These are phyloP conservation scores for Brassica rapa DNA, from an alignment of 345 rosid species.

Conservation along the genomic window DNA sequence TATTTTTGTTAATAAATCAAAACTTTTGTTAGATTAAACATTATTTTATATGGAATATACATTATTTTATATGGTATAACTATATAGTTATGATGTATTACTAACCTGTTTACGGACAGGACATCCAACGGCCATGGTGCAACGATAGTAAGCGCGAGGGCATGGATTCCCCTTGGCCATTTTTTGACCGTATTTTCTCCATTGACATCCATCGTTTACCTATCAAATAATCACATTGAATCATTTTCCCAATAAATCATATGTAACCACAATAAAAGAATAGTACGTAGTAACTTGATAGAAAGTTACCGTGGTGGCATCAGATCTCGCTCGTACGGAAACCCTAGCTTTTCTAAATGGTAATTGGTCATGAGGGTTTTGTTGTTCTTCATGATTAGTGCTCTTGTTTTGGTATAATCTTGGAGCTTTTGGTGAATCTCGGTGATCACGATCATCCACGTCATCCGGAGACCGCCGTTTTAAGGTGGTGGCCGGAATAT, in stretches of 20 bases:
- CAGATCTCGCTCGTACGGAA: slow-evolving; percentile 62
- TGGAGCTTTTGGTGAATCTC: slow-evolving; percentile 54
- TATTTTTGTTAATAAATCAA: not conserved
- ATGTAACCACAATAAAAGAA: not conserved
- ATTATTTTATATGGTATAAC: not conserved
- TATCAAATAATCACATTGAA: slow-evolving; percentile 13
- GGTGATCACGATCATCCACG: slow-evolving; percentile 48
- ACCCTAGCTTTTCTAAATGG: slow-evolving; percentile 67
- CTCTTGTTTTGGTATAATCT: slow-evolving; percentile 48
- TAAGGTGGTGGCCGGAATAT: slow-evolving; percentile 22
- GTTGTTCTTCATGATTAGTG: slow-evolving; percentile 43
- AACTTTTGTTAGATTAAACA: not conserved
- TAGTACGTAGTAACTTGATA: not conserved
- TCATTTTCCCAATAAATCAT: not conserved
- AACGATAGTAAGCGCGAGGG: slow-evolving; percentile 84
- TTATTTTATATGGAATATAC: not conserved
- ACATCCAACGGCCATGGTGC: slow-evolving; percentile 83
- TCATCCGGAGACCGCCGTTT: slow-evolving; percentile 28
- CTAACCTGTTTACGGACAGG: slow-evolving; percentile 82
- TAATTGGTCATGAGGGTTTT: slow-evolving; percentile 40
- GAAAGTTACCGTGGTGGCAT: slow-evolving; percentile 50
- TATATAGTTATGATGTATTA: not conserved
- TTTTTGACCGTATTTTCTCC: slow-evolving; percentile 89
- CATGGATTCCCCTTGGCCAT: slow-evolving; percentile 85
- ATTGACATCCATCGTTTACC: slow-evolving; percentile 81